Conservation (phyloP, 768 basidiomycete species). For the Leucocoprinus leucothites region DNA sequence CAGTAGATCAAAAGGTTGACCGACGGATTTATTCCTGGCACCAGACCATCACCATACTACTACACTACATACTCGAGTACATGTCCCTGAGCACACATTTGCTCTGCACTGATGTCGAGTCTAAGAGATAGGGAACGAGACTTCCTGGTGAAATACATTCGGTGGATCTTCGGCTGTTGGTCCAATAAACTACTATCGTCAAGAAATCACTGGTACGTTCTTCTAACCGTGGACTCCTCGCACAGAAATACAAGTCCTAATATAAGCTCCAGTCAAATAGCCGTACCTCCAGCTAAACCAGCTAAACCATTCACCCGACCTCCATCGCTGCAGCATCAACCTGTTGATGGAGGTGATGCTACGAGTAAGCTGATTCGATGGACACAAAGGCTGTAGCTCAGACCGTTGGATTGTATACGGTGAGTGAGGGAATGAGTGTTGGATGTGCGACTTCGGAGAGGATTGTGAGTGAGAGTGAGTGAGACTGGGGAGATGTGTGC, state of each 20-base stretch:
- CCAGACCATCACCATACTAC: not conserved
- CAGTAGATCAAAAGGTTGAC: no score
- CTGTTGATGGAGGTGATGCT: conserved; percentile 41
- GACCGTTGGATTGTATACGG: conserved; percentile 58
- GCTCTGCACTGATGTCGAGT: no score
- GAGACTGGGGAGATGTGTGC: conserved; percentile 62
- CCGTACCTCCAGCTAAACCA: no score
- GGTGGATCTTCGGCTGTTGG: conserved; percentile 41
- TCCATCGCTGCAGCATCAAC: conserved; percentile 41
- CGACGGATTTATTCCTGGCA: not conserved
- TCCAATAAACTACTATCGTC: conserved; percentile 34
- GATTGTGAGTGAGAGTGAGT: conserved; percentile 44
- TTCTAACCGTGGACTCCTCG: conserved; percentile 15
- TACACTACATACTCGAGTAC: no score
- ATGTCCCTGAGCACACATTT: not conserved
- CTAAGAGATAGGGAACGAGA: not conserved
- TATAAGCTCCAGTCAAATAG: no score
- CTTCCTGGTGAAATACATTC: conserved; percentile 56
- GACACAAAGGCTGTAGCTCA: conserved; percentile 74
- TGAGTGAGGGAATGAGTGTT: conserved; percentile 43
- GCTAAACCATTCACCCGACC: conserved; percentile 48
- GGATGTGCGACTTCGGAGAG: conserved; percentile 81
- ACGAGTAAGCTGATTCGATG: conserved; percentile 65
- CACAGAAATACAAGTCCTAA: conserved; percentile 70
- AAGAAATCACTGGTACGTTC: conserved; percentile 62